These are phyloP conservation scores for Pleurotus tuoliensis DNA, from an alignment of 768 basidiomycete genomes.

Conservation along the genomic window DNA sequence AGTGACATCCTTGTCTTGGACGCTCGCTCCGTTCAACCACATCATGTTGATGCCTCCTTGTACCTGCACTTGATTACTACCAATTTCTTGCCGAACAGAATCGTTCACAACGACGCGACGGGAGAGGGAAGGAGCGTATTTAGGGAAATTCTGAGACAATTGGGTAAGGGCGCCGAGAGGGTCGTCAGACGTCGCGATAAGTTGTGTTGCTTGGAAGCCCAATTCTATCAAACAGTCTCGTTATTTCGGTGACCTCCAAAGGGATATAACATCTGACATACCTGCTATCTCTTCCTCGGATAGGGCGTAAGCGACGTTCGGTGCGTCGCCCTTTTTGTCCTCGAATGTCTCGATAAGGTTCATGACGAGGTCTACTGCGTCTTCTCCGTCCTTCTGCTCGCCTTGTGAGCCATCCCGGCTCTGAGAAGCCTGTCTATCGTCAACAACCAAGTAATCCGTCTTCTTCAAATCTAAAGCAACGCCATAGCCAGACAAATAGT, in stretches of 20 bases:
- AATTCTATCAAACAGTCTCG: conserved; percentile 37
- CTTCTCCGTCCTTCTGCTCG: conserved; percentile 23
- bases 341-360: conserved; percentile 36
- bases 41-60: conserved; percentile 52
- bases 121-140: conserved; percentile 71
- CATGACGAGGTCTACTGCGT: conserved; percentile 28
- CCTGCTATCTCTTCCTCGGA: conserved; percentile 52
- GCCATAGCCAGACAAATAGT: conserved; percentile 82
- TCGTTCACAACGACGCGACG: conserved; percentile 58
- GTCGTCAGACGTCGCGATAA: conserved; percentile 58
- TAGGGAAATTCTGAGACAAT: conserved; percentile 87
- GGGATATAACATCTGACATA: conserved; percentile 22
- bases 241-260: no score
- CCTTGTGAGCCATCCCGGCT: conserved; percentile 2
- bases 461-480: conserved; percentile 93
- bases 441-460: conserved; percentile 92
- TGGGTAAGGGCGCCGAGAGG: conserved; percentile 56
- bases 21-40: conserved; percentile 77
- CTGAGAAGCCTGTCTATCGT: conserved; percentile 60
- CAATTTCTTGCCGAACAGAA: conserved; percentile 51
- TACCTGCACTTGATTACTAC: conserved; percentile 49
- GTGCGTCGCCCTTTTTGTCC: conserved; percentile 29
- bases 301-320: conserved; percentile 39
- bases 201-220: conserved; percentile 69
- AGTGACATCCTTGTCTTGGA: conserved; percentile 63